Evolutionary conservation across 352 stramenopile genomes (phyloP).

Genomic region (Pythium insidiosum): DNA sequence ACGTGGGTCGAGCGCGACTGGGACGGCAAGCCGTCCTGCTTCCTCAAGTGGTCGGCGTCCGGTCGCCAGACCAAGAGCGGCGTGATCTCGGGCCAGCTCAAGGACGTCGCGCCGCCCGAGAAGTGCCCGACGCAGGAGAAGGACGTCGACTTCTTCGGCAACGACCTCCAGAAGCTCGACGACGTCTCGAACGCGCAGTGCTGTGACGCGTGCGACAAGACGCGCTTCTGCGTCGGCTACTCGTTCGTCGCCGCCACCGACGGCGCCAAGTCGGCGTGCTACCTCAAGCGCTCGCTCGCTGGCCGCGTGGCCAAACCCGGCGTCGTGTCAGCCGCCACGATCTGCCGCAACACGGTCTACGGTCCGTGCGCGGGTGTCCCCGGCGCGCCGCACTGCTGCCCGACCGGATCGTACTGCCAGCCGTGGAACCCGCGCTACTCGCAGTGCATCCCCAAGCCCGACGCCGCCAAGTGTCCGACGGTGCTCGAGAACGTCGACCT

Average conservation of each 20-base stretch:
- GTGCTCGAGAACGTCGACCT: conserved; percentile 32
- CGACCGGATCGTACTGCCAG: conserved; percentile 33
- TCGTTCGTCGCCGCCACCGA: conserved; percentile 40
- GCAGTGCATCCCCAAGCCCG: conserved; percentile 32
- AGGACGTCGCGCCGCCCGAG: conserved; percentile 21
- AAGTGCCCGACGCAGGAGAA: conserved; percentile 29
- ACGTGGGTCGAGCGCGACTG: conserved; percentile 5
- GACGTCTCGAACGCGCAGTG: conserved; percentile 22
- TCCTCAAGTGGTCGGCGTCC: conserved; percentile 31
- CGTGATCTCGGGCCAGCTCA: conserved; percentile 21
- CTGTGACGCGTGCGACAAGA: conserved; percentile 32
- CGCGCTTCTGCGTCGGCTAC: conserved; percentile 35
- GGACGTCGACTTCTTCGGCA: conserved; percentile 40
- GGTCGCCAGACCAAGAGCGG: background rate
- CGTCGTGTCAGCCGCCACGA: conserved; percentile 16
- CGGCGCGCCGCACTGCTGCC: conserved; percentile 30
- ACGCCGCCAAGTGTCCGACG: conserved; percentile 27
- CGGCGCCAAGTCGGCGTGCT: conserved; percentile 36
- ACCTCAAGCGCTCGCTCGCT: conserved; percentile 25
- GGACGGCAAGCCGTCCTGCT: conserved; percentile 28
- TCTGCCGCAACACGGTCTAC: conserved; percentile 20
- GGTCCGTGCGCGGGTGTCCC: conserved; percentile 26
- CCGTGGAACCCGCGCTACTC: conserved; percentile 54
- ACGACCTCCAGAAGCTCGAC: conserved; percentile 33
- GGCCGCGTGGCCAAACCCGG: conserved; percentile 18